Evolutionary conservation across 306 rosid genomes (phyloP).

Genomic region (Cyclanthera cordifolia): DNA sequence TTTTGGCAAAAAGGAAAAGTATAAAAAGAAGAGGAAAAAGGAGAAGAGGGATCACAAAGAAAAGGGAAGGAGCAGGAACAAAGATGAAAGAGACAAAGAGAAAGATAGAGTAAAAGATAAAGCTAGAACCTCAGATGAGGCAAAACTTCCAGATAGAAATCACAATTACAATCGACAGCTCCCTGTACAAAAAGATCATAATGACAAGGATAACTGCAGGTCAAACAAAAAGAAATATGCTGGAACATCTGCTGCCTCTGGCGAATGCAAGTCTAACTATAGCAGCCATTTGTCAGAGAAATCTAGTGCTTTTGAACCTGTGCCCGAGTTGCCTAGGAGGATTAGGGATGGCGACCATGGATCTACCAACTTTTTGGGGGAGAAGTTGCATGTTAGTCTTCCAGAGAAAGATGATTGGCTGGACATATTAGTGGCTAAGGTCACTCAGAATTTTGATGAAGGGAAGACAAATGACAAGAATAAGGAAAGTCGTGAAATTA

Average conservation of each 20-base stretch:
- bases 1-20: constrained; percentile 47
- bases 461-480: constrained; percentile 34
- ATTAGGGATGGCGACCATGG: neutral
- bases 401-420: constrained; percentile 45
- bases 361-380: constrained; percentile 30
- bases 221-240: constrained; percentile 30
- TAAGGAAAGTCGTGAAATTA: constrained; percentile 12
- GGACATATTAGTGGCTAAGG: constrained; percentile 39
- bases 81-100: constrained; percentile 31
- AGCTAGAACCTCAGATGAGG: constrained; percentile 35
- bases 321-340: neutral
- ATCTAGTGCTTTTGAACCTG: neutral
- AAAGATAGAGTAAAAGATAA: constrained; percentile 47
- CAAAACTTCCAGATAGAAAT: constrained; percentile 33
- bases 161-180: constrained; percentile 30
- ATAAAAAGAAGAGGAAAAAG: constrained; percentile 60
- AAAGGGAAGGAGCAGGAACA: constrained; percentile 43
- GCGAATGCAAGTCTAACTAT: neutral
- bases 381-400: constrained; percentile 27
- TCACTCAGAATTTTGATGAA: constrained; percentile 21
- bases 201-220: constrained; percentile 25
- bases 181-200: constrained; percentile 34
- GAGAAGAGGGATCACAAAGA: constrained; percentile 68
- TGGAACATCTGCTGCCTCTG: neutral
- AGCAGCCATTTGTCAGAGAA: neutral